Evolutionary conservation across 2,329 filamentous ascomycete species (phyloP).

Genomic region (Helicocarpus griseus): DNA sequence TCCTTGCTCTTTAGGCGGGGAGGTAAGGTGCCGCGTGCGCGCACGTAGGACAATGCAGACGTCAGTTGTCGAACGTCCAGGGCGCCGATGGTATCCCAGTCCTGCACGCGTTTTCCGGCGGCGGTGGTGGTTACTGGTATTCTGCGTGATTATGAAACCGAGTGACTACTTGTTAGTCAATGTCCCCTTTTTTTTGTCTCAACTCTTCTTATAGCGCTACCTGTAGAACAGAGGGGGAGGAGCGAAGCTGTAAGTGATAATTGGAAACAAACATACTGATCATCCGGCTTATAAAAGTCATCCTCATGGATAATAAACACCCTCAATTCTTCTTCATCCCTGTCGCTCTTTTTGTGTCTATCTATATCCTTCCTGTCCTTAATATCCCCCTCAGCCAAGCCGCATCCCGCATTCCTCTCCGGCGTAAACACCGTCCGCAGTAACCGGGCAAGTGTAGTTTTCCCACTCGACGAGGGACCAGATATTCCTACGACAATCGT

Average conservation of each 20-base stretch:
- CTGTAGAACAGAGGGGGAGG: no score
- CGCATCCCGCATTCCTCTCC: neutral
- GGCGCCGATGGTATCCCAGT: slow-evolving; percentile 86
- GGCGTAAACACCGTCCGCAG: slow-evolving; percentile 68
- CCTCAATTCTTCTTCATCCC: slow-evolving; percentile 14
- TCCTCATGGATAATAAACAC: slow-evolving; percentile 83
- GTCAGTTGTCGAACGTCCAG: slow-evolving; percentile 63
- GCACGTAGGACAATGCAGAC: slow-evolving; percentile 60
- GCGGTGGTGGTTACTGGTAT: slow-evolving; percentile 40
- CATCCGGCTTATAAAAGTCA: slow-evolving; percentile 84
- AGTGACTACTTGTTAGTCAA: neutral
- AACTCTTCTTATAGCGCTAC: no score
- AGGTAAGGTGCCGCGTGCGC: slow-evolving; percentile 48
- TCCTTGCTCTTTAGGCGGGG: slow-evolving; percentile 46
- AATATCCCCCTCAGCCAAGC: neutral
- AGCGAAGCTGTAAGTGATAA: neutral
- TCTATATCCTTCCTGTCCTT: neutral
- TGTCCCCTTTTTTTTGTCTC: neutral
- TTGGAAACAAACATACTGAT: slow-evolving; percentile 44
- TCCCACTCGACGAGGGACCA: slow-evolving; percentile 85
- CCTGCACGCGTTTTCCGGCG: slow-evolving; percentile 51
- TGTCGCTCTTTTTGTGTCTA: no score
- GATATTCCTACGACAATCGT: slow-evolving; percentile 56
- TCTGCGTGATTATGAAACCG: slow-evolving; percentile 14
- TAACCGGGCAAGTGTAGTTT: slow-evolving; percentile 83